Conservation (phyloP, 768 basidiomycete species). For the Amanita brunnescens region DNA sequence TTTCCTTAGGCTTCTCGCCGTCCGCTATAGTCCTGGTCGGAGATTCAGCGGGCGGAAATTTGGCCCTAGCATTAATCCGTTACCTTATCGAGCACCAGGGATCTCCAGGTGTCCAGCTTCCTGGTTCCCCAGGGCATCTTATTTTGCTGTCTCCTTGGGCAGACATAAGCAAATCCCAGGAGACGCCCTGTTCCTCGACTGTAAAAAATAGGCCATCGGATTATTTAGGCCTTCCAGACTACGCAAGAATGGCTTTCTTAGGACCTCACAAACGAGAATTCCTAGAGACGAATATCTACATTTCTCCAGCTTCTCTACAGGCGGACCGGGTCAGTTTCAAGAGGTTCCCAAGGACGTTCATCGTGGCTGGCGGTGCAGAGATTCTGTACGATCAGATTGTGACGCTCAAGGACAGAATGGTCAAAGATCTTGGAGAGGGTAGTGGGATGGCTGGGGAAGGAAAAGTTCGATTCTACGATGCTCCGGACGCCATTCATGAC, state of each 20-base stretch:
- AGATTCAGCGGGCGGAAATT: constrained; percentile 48
- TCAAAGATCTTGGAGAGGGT: constrained; percentile 29
- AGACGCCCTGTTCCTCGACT: not conserved
- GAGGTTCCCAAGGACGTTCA: constrained; percentile 41
- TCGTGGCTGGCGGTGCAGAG: constrained; percentile 40
- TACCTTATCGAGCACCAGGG: constrained; percentile 26
- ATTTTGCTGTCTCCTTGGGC: constrained; percentile 18
- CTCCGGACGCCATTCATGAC: constrained; percentile 6
- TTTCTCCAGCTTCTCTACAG: constrained; percentile 35
- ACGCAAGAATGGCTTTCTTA: constrained; percentile 26
- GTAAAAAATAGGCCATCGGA: not conserved
- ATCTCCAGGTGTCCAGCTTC: constrained; percentile 12
- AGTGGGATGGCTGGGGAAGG: constrained; percentile 17
- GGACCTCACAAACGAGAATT: constrained; percentile 30
- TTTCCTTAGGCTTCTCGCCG: constrained; percentile 31
- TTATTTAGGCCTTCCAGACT: constrained; percentile 1
- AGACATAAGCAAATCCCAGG: constrained; percentile 10
- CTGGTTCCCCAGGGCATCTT: constrained; percentile 19
- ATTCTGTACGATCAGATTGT: constrained; percentile 24
- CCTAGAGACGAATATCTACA: constrained; percentile 32
- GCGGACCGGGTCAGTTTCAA: constrained; percentile 25
- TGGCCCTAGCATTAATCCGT: constrained; percentile 30
- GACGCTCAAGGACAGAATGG: constrained; percentile 32
- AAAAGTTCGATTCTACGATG: constrained; percentile 6
- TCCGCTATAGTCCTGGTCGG: constrained; percentile 37